phyloP scores from a whole-genome alignment of 305 asterid genomes.

The Stenogyne calaminthoides region DNA sequence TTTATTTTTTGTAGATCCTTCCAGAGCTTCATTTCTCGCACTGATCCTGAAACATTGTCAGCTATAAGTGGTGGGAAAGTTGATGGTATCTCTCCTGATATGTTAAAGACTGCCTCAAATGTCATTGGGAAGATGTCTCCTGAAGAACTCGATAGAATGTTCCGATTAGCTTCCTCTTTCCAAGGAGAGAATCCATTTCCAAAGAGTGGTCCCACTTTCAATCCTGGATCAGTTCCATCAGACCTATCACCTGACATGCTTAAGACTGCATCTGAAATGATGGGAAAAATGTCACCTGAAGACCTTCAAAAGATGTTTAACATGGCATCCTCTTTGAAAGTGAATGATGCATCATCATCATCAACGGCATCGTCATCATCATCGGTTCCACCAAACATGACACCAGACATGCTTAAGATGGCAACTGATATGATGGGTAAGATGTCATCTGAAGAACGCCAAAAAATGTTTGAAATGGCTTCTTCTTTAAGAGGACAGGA shows the following conservation, averaged over 20 bases:
- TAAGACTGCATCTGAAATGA: constrained; percentile 81
- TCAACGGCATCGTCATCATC: constrained; percentile 44
- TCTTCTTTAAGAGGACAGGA: constrained; percentile 69
- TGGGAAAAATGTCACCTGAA: constrained; percentile 87
- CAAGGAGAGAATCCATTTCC: constrained; percentile 59
- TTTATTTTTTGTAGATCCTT: constrained; percentile 57
- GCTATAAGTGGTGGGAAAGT: constrained; percentile 72
- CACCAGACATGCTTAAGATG: constrained; percentile 90
- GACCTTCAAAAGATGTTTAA: constrained; percentile 76
- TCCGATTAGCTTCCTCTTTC: constrained; percentile 76
- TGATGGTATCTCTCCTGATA: constrained; percentile 82
- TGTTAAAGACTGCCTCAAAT: constrained; percentile 78
- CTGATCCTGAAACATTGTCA: constrained; percentile 79
- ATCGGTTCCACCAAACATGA: constrained; percentile 54
- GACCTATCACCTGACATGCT: constrained; percentile 80
- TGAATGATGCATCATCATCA: constrained; percentile 46
- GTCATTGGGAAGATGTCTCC: constrained; percentile 83
- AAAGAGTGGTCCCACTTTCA: constrained; percentile 44
- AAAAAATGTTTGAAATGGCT: constrained; percentile 75
- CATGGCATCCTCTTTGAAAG: constrained; percentile 78
- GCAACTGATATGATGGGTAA: constrained; percentile 85
- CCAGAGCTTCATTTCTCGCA: constrained; percentile 72
- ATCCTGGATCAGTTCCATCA: constrained; percentile 63
- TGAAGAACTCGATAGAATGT: constrained; percentile 82
- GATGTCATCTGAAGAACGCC: constrained; percentile 82